A percentile compares a stretch with the other conserved stretches of the same genome.
phyloP scores from a whole-genome alignment of 179 eudicot genomes.

The Vitellaria paradoxa region DNA sequence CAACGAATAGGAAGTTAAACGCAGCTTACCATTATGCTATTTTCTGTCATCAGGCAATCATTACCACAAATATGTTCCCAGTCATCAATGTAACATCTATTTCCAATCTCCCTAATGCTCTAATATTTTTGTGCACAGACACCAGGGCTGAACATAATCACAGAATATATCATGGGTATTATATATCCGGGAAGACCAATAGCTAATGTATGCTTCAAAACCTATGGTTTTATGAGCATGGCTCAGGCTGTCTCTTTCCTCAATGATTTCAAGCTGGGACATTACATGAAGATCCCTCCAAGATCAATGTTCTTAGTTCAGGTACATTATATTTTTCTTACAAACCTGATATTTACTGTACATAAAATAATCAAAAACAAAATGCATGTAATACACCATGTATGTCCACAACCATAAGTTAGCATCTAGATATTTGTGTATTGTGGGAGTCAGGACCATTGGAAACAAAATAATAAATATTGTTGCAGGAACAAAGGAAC shows the following conservation, averaged over 20 bases:
- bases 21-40: neutral
- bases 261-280: constrained; percentile 92
- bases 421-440: neutral
- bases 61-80: neutral
- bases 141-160: constrained; percentile 87
- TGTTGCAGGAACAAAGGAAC: neutral
- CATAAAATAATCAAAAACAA: neutral
- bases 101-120: constrained; percentile 10
- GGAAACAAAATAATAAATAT: neutral
- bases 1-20: neutral
- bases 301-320: constrained; percentile 96
- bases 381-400: neutral
- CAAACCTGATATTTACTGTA: constrained; percentile 2
- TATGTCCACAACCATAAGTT: neutral
- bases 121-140: constrained; percentile 40
- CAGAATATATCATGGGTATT: constrained; percentile 85
- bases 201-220: constrained; percentile 91
- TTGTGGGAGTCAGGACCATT: neutral
- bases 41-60: neutral
- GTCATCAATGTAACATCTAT: neutral
- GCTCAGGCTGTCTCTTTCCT: constrained; percentile 86
- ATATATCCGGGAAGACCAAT: constrained; percentile 87
- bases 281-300: constrained; percentile 98
- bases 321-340: constrained; percentile 35
- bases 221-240: constrained; percentile 95